Evolutionary conservation across 352 stramenopile species (phyloP).

Genomic region (Albugo candida): DNA sequence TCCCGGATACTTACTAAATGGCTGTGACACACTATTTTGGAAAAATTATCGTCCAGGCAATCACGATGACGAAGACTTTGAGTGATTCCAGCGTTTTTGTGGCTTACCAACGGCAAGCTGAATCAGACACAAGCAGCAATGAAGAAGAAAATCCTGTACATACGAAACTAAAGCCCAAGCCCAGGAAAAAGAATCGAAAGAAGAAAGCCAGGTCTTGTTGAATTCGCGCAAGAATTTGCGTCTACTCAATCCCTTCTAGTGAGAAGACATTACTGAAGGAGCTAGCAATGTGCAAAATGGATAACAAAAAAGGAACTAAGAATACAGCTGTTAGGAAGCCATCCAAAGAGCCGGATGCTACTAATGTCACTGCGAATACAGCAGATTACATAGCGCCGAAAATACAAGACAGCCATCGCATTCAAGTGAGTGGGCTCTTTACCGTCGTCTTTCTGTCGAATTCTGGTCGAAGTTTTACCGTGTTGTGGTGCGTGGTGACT

Average conservation of each 20-base stretch:
- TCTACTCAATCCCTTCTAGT: constrained; percentile 9
- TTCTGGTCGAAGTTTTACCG: no score
- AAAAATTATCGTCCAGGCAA: neutral
- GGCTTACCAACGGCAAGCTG: constrained; percentile 29
- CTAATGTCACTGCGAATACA: neutral
- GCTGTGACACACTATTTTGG: neutral
- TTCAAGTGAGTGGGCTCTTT: neutral
- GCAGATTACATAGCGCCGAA: neutral
- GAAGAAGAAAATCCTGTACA: constrained; percentile 13
- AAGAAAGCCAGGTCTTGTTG: constrained; percentile 22
- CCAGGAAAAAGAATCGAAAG: constrained; percentile 19
- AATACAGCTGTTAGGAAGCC: neutral
- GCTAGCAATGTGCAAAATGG: constrained; percentile 38
- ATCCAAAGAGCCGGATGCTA: neutral
- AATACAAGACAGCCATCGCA: constrained; percentile 1
- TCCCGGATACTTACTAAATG: constrained; percentile 55
- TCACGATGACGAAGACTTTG: constrained; percentile 16
- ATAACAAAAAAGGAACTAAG: constrained; percentile 42
- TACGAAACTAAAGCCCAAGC: constrained; percentile 23
- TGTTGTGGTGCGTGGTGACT: no score
- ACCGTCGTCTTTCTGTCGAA: no score
- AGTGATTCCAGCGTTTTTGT: constrained; percentile 52
- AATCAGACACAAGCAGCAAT: constrained; percentile 25
- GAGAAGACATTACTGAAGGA: constrained; percentile 50
- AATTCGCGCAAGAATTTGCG: no score